phyloP scores from a whole-genome alignment of 2,329 filamentous ascomycete species.

The Sporothrix sp. region DNA sequence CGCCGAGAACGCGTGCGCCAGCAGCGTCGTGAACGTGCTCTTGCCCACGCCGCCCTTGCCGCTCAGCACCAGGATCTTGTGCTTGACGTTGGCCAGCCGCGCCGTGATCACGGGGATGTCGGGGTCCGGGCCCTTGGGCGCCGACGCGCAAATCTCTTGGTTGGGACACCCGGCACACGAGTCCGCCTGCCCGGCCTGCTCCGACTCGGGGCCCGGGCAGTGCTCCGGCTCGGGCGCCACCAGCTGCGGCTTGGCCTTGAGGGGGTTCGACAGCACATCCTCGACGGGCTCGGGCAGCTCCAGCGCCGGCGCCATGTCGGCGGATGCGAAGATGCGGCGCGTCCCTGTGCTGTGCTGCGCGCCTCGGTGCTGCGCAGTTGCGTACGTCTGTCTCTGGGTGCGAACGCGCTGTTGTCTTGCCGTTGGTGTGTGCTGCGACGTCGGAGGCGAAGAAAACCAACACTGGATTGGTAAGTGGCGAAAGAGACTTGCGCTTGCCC shows the following conservation, averaged over 20 bases:
- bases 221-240: conserved; percentile 95
- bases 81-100: conserved; percentile 69
- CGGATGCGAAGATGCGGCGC: too few species aligned
- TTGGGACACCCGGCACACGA: conserved; percentile 94
- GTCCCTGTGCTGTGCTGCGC: too few species aligned
- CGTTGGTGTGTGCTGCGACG: neutral
- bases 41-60: conserved; percentile 97
- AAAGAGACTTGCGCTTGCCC: conserved; percentile 9
- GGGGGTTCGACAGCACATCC: conserved; percentile 64
- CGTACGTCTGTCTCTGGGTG: neutral
- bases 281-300: conserved; percentile 58
- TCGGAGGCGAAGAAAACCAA: neutral
- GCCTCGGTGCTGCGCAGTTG: too few species aligned
- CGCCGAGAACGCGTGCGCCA: conserved; percentile 75
- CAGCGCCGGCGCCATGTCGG: conserved; percentile 66
- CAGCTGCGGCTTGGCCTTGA: conserved; percentile 71
- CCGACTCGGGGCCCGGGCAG: conserved; percentile 81
- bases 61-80: conserved; percentile 87
- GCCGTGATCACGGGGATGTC: conserved; percentile 83
- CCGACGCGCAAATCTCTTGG: conserved; percentile 86
- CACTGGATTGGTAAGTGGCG: conserved; percentile 15
- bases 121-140: conserved; percentile 89
- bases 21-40: conserved; percentile 19
- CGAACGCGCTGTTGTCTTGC: too few species aligned
- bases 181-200: conserved; percentile 60